A percentile compares a stretch with the other conserved stretches of the same genome.
Evolutionary conservation across 805 yeast genomes (phyloP).

Genomic region (Saccharomycopsis babjevae): DNA sequence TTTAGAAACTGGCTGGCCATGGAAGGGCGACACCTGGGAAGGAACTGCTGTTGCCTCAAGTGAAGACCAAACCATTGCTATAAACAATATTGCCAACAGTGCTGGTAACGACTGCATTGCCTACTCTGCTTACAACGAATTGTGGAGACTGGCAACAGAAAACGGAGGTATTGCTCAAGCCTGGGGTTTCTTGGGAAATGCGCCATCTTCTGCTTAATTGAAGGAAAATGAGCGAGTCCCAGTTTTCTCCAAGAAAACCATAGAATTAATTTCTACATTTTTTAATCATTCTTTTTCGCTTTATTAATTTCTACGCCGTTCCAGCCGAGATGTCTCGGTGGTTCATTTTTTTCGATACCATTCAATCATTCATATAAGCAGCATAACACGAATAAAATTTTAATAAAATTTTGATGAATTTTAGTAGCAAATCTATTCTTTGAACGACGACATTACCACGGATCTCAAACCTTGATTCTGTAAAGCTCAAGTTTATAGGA

Average conservation of each 20-base stretch:
- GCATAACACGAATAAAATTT: neutral
- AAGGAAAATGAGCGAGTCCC: neutral
- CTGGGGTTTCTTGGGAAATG: conserved; percentile 37
- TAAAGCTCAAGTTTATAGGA: too few species aligned
- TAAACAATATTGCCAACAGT: conserved; percentile 36
- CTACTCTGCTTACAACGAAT: conserved; percentile 54
- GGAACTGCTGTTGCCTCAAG: conserved; percentile 48
- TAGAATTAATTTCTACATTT: neutral
- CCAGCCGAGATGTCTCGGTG: neutral
- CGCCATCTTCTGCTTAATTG: conserved; percentile 17
- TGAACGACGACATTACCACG: too few species aligned
- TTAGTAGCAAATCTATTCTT: too few species aligned
- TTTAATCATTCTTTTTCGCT: neutral
- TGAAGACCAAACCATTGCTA: conserved; percentile 41
- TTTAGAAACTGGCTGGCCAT: conserved; percentile 68
- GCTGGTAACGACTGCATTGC: conserved; percentile 42
- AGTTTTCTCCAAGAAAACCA: neutral
- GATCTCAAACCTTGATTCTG: too few species aligned
- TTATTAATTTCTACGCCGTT: neutral
- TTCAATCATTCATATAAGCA: neutral
- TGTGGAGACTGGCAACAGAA: conserved; percentile 51
- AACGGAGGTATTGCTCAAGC: conserved; percentile 40
- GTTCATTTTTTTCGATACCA: neutral
- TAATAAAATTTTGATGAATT: too few species aligned
- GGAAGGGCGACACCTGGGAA: conserved; percentile 41